Percentiles rank a stretch among this genome's conserved stretches.
Conservation (phyloP, 164 flowering plant genomes). For the Liquidambar formosana region DNA sequence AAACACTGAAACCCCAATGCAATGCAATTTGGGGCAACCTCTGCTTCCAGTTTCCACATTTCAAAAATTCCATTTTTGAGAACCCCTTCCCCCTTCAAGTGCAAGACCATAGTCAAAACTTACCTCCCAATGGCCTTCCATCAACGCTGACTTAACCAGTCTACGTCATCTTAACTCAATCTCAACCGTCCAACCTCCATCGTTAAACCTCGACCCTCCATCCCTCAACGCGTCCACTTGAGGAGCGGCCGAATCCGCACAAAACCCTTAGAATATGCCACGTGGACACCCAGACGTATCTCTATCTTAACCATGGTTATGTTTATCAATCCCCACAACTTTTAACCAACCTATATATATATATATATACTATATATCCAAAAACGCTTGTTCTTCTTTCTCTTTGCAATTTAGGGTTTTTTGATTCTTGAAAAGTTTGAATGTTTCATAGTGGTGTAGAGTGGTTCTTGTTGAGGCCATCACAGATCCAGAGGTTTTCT, state of each 20-base stretch:
- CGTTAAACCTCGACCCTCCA: not conserved
- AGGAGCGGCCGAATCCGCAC: conserved; percentile 18
- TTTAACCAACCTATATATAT: conserved; percentile 13
- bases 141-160: too few species aligned
- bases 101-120: too few species aligned
- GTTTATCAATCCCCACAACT: conserved; percentile 15
- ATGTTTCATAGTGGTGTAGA: not conserved
- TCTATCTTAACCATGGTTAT: conserved; percentile 20
- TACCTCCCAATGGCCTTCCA: too few species aligned
- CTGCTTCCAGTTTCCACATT: too few species aligned
- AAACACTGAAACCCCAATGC: too few species aligned
- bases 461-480: not conserved
- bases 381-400: not conserved
- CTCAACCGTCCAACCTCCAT: too few species aligned
- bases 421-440: not conserved
- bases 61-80: too few species aligned
- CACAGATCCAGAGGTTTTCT: not conserved
- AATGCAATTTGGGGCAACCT: too few species aligned
- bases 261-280: conserved; percentile 21
- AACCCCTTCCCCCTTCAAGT: too few species aligned
- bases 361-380: not conserved
- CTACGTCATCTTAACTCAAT: too few species aligned
- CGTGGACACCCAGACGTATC: conserved; percentile 9
- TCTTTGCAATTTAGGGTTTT: not conserved
- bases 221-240: conserved; percentile 2